Evolutionary conservation across 2,329 filamentous ascomycete species (phyloP).

Genomic region (Nemania sp.): DNA sequence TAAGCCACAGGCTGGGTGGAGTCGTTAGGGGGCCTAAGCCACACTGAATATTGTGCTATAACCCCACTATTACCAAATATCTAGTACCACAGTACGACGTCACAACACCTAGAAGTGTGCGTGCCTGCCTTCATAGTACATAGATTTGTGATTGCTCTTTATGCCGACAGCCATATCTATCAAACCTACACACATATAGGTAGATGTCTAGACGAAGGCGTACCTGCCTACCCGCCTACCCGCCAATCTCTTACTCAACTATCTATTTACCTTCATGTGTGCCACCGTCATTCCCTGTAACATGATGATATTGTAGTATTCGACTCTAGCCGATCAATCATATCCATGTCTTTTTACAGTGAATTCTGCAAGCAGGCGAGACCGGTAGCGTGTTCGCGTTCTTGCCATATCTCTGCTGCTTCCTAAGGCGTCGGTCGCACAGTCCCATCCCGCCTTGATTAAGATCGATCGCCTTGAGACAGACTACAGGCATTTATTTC

Average conservation of each 20-base stretch:
- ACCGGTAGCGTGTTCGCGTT: conserved; percentile 23
- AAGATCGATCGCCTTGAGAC: too few relatives aligned
- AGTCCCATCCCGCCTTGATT: background rate
- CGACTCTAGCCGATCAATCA: background rate
- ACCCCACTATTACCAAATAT: background rate
- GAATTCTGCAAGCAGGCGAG: conserved; percentile 14
- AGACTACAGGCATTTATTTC: conserved; percentile 13
- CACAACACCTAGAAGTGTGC: background rate
- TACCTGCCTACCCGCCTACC: too few relatives aligned
- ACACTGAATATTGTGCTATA: too few relatives aligned
- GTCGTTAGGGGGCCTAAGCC: background rate
- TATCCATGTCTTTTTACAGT: conserved; percentile 24
- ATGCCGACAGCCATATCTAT: background rate
- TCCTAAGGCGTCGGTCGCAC: conserved; percentile 15
- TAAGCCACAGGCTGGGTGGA: too few relatives aligned
- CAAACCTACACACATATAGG: background rate
- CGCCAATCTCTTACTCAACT: too few relatives aligned
- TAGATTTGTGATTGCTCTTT: background rate
- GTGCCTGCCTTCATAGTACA: background rate
- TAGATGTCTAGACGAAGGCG: background rate
- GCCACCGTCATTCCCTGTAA: background rate
- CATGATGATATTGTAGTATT: background rate
- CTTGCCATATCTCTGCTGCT: conserved; percentile 22
- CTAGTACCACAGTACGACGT: background rate
- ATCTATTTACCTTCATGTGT: background rate